phyloP scores from a whole-genome alignment of 2,329 filamentous ascomycete genomes.

The Dactylellina parvicollis region DNA sequence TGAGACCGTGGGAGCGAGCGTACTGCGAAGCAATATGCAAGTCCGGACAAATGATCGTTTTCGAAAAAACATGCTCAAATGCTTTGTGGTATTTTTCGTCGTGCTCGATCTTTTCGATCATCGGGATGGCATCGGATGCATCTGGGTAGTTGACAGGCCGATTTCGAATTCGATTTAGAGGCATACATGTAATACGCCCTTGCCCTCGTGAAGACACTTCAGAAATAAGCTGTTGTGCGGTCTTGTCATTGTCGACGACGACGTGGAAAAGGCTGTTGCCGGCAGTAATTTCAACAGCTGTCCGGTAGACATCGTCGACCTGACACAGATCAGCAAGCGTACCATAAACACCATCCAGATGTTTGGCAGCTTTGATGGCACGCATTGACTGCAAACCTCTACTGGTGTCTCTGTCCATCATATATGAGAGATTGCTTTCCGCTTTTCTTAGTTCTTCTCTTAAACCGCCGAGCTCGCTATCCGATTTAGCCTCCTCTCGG shows the following conservation, averaged over 20 bases:
- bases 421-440: conserved; percentile 79
- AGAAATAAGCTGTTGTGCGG: conserved; percentile 81
- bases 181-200: conserved; percentile 93
- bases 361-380: conserved; percentile 79
- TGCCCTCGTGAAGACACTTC: conserved; percentile 61
- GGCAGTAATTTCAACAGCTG: conserved; percentile 91
- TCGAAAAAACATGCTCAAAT: conserved; percentile 94
- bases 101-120: conserved; percentile 77
- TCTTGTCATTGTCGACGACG: conserved; percentile 89
- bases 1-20: conserved; percentile 87
- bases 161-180: conserved; percentile 80
- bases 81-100: conserved; percentile 81
- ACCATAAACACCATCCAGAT: conserved; percentile 87
- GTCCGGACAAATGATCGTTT: conserved; percentile 92
- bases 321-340: conserved; percentile 92
- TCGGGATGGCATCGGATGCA: conserved; percentile 84
- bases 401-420: conserved; percentile 89
- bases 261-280: conserved; percentile 95
- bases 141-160: conserved; percentile 80
- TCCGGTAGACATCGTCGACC: conserved; percentile 82
- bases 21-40: conserved; percentile 88
- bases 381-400: conserved; percentile 87
- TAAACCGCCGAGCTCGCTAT: conserved; percentile 78
- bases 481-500: conserved; percentile 87
- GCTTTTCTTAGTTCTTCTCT: conserved; percentile 79